Evolutionary conservation across 148 eudicot species (phyloP).

Genomic region (Fagopyrum tataricum): DNA sequence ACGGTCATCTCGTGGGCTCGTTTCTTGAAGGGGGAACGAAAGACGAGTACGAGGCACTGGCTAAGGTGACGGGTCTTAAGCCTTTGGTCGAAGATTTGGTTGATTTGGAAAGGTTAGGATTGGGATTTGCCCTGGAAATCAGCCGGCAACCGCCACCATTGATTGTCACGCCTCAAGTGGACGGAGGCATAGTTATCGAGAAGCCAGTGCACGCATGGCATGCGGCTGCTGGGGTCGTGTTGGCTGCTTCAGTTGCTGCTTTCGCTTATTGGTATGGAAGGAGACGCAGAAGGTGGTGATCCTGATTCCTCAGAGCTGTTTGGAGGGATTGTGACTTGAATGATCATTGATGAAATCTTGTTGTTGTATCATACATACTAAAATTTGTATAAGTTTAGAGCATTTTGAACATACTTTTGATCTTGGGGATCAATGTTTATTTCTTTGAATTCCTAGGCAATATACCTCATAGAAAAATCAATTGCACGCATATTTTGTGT

Average conservation of each 20-base stretch:
- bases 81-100: conserved; percentile 54
- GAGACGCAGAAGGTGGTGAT: conserved; percentile 81
- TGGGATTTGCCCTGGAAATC: conserved; percentile 46
- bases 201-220: conserved; percentile 74
- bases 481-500: background rate
- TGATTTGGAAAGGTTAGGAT: conserved; percentile 61
- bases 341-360: background rate
- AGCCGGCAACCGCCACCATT: conserved; percentile 28
- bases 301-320: background rate
- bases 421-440: conserved; percentile 1
- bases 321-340: background rate
- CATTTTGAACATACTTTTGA: background rate
- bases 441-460: background rate
- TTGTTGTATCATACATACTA: background rate
- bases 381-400: background rate
- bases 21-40: conserved; percentile 94
- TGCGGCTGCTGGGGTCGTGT: conserved; percentile 77
- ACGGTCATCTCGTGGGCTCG: conserved; percentile 83
- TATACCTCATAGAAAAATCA: background rate
- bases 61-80: conserved; percentile 49
- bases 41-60: conserved; percentile 78
- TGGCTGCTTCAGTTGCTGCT: conserved; percentile 79
- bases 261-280: conserved; percentile 92
- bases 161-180: conserved; percentile 6
- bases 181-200: conserved; percentile 13